Conservation (phyloP, 176 grass and related monocot genomes). For the Zoysia pacifica region DNA sequence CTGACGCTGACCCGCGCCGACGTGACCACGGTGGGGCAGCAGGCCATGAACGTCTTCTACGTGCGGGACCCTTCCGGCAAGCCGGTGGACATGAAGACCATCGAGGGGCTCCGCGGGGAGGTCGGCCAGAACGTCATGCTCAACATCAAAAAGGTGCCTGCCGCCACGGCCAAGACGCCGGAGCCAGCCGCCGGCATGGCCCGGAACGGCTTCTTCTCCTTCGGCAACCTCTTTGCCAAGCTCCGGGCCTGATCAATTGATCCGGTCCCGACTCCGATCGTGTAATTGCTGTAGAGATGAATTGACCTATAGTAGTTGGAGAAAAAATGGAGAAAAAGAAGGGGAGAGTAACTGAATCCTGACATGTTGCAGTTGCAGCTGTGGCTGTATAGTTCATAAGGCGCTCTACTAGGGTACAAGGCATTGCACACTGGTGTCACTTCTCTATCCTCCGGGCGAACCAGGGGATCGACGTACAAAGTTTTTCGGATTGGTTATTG, state of each 20-base stretch:
- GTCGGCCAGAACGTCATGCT: conserved; percentile 87
- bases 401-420: conserved; percentile 22
- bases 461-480: no score
- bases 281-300: conserved; percentile 2
- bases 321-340: not conserved
- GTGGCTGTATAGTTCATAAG: conserved; percentile 32
- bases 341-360: not conserved
- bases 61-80: conserved; percentile 64
- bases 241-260: conserved; percentile 42
- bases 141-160: conserved; percentile 69
- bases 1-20: conserved; percentile 67
- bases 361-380: conserved; percentile 5
- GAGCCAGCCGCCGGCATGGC: conserved; percentile 26
- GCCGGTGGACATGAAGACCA: conserved; percentile 70
- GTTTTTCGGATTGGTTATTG: no score
- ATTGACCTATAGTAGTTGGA: not conserved
- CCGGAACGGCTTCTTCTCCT: conserved; percentile 77
- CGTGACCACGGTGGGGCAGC: conserved; percentile 64
- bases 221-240: conserved; percentile 73
- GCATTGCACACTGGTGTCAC: no score
- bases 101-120: conserved; percentile 76
- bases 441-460: no score
- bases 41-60: conserved; percentile 78
- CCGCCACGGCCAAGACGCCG: conserved; percentile 36
- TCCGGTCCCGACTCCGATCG: not conserved